Percentiles rank a stretch among this genome's conserved stretches.
Evolutionary conservation across 768 basidiomycete genomes (phyloP).

Genomic region (Trametes villosa): DNA sequence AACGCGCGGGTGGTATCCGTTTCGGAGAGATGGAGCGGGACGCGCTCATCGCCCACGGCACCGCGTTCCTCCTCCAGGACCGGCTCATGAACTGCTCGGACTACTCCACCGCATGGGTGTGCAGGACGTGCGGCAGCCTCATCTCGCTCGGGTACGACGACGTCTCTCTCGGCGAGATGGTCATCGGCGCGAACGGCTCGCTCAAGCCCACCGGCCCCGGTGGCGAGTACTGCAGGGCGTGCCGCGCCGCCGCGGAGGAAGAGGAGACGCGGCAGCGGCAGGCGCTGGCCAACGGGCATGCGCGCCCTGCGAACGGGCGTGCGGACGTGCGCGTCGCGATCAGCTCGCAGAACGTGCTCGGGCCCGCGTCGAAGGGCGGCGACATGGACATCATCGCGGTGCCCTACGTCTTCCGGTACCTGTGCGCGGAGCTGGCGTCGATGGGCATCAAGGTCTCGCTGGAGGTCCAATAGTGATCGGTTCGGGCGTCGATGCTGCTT

Average conservation of each 20-base stretch:
- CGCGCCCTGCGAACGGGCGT: conserved; percentile 40
- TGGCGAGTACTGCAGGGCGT: conserved; percentile 96
- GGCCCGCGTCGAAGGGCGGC: conserved; percentile 63
- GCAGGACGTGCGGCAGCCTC: conserved; percentile 92
- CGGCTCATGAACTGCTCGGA: conserved; percentile 99
- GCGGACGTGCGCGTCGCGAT: conserved; percentile 68
- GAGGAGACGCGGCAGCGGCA: conserved; percentile 65
- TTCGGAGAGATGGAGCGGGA: conserved; percentile 99
- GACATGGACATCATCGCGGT: conserved; percentile 95
- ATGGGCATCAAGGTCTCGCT: conserved; percentile 96
- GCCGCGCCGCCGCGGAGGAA: conserved; percentile 71
- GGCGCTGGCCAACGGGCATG: conserved; percentile 60
- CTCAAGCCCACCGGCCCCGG: conserved; percentile 70
- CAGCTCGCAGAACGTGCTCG: conserved; percentile 67
- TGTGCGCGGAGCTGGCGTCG: conserved; percentile 95
- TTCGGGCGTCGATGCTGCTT: not conserved
- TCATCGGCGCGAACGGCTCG: conserved; percentile 51
- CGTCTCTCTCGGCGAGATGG: conserved; percentile 68
- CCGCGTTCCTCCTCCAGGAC: conserved; percentile 97
- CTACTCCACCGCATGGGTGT: conserved; percentile 99
- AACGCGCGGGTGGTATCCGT: conserved; percentile 97
- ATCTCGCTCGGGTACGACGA: conserved; percentile 97
- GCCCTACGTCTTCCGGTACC: conserved; percentile 92
- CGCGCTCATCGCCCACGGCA: conserved; percentile 97
- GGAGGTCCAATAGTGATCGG: conserved; percentile 56